phyloP scores from a whole-genome alignment of 768 basidiomycete genomes.

The Suillus weaverae region DNA sequence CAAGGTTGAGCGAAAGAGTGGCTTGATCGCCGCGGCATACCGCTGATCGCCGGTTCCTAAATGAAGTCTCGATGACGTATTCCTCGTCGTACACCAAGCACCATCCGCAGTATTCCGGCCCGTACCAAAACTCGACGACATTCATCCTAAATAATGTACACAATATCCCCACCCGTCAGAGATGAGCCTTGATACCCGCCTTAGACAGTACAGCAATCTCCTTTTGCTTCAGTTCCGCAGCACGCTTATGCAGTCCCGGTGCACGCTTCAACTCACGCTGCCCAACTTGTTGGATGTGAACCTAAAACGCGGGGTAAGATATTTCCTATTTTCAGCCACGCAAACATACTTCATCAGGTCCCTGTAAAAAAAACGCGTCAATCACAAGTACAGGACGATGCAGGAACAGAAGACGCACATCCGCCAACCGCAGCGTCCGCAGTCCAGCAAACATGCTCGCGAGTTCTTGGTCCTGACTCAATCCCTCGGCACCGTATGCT shows the following conservation, averaged over 20 bases:
- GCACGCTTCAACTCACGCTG: conserved; percentile 84
- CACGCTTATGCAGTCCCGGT: conserved; percentile 53
- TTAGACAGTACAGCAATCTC: conserved; percentile 61
- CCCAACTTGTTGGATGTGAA: conserved; percentile 95
- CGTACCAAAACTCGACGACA: background rate
- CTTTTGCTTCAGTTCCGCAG: conserved; percentile 55
- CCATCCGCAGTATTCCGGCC: no score
- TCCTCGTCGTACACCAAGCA: background rate
- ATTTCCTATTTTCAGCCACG: background rate
- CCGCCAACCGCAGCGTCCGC: conserved; percentile 85
- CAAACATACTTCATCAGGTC: conserved; percentile 70
- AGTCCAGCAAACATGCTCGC: conserved; percentile 76
- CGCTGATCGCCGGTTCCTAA: background rate
- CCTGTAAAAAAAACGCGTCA: conserved; percentile 40
- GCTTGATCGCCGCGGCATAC: background rate
- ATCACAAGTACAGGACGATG: background rate
- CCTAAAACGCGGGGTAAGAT: conserved; percentile 42
- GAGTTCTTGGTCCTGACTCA: conserved; percentile 86
- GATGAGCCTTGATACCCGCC: conserved; percentile 57
- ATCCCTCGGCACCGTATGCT: conserved; percentile 93
- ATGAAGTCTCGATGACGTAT: background rate
- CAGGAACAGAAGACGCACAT: conserved; percentile 48
- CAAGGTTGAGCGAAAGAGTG: background rate
- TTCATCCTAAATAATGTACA: background rate
- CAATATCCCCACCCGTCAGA: conserved; percentile 32